Base-by-base conservation (phyloP, 2,329 filamentous ascomycete genomes). In the Scytalidium sp. region DNA sequence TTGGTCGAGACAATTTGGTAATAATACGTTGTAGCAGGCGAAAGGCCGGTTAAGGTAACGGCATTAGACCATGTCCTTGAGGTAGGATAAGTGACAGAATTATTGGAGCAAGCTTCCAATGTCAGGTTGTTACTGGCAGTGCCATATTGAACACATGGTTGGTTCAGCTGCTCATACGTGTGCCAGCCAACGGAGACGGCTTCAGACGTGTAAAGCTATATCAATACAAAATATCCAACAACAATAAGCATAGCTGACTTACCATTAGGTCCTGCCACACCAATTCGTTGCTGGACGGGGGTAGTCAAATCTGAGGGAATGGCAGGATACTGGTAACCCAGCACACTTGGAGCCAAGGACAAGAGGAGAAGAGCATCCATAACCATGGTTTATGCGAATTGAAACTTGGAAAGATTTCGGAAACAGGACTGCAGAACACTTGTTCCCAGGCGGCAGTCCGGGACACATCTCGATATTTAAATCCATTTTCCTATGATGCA, bases 1-100 rank as follows among this genome's bases (percentile, higher is more conserved):
- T 83, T 83, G 23, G 70, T 75, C 2, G 78, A 81, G 8, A 68
- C 69, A 44, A 83, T 81, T 66, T 79, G 72, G 68, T 84, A 84
- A 67, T 79, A 83, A 63, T 84, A 84, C 0, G 71, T 80, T 1
- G 78, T 81, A 1, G 74, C 78, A 0, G 80, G 72, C 0, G 63
- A 64, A 17, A 84, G 63, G 6, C 60, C 68, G 1, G 67, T 66
- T 25, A 83, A 62, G 2, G 67, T 67, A 1, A 79, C 79, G 0
- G 67, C 66, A 54, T 81, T 76, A 29, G 71, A 72, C 55, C 70
- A 80, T 1, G 79, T 83, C 13, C 78, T 71, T n/a, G 79, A 80
- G 1, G 74, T 75, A 1, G 66, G 60, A 53, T 82, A 82, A 1
- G 78, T 81, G 7, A 69, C 65, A 0, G 78, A 76, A 3, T 55